Evolutionary conservation across 352 stramenopile genomes (phyloP), one percentile per base, ranked within the genome.

Genomic region (Phytophthora vignae): DNA sequence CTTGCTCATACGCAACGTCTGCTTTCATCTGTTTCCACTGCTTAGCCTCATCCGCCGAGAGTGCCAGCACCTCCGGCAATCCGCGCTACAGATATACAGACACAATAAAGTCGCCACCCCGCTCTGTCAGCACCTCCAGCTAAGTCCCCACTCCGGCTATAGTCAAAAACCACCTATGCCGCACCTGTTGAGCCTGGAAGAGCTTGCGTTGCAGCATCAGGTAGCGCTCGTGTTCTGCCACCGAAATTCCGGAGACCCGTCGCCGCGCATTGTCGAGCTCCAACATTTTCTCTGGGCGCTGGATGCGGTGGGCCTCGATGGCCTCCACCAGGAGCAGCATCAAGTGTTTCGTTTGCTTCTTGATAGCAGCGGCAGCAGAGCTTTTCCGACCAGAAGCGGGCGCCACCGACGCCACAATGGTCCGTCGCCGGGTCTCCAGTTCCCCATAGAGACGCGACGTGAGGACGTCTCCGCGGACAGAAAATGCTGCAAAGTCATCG

Each of bases 201-300:
- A 80, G 56, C 60, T 88, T 91, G 46, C 75, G 78, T 57, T 83
- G 61, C 36, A 94, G 55, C 22, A 55, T 42, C 46, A 88, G 71
- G 64, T 87, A 94, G 42, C 67, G 67, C 22, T 85, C 69, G 57
- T 94, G 87, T 48, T 93, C 64, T 1, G 44, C 49, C 33, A 93
- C 71, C 0, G 81, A 64, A 17, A 94, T 67, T 2, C 72, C 53
- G 3, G 87, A 94, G 1, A 91, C 31, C 8, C 87, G 72, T 38
- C 81, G 81, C 1, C 70, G 62, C 0, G 69, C 66, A 44, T 92
- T 91, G 14, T 81, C 67, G 7, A 78, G 40, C 50, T 71, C 71
- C 12, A 56, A 14, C 40, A 60, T 67, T 4, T 65, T 67, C n/a
- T 65, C 56, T 3, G 73, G 69, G 3, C 27, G 33, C 49, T 65